These are phyloP conservation scores for Solanum bukasovii DNA, from an alignment of 257 asterid genomes.

Conservation along the genomic window DNA sequence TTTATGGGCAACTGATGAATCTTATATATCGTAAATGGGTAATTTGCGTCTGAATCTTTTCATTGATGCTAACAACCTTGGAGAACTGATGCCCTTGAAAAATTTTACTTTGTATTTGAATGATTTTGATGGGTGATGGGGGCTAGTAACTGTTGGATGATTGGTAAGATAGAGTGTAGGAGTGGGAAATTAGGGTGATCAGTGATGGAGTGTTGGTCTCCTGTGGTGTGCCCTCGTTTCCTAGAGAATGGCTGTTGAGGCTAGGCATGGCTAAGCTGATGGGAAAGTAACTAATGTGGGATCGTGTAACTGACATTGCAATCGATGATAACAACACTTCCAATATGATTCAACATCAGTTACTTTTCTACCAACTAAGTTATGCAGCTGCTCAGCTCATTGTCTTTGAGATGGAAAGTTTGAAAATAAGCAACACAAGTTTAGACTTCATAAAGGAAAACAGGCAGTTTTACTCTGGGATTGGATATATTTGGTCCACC, in stretches of 20 bases:
- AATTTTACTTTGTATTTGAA: not conserved
- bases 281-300: not conserved
- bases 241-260: no score
- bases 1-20: constrained; percentile 22
- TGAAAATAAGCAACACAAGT: no score
- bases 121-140: not conserved
- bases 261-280: not conserved
- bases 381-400: no score
- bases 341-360: not conserved
- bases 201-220: no score
- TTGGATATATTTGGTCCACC: not conserved
- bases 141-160: not conserved
- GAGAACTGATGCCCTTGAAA: constrained; percentile 34
- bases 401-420: no score
- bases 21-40: constrained; percentile 23
- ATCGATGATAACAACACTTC: not conserved
- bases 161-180: no score
- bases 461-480: no score
- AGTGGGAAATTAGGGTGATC: no score
- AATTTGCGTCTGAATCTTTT: constrained; percentile 32
- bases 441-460: no score
- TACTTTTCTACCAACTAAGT: not conserved
- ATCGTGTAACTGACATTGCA: not conserved
- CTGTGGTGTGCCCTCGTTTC: no score
- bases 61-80: constrained; percentile 36